These are phyloP conservation scores for Grammothele lineata DNA, from an alignment of 768 basidiomycete genomes.

Conservation along the genomic window DNA sequence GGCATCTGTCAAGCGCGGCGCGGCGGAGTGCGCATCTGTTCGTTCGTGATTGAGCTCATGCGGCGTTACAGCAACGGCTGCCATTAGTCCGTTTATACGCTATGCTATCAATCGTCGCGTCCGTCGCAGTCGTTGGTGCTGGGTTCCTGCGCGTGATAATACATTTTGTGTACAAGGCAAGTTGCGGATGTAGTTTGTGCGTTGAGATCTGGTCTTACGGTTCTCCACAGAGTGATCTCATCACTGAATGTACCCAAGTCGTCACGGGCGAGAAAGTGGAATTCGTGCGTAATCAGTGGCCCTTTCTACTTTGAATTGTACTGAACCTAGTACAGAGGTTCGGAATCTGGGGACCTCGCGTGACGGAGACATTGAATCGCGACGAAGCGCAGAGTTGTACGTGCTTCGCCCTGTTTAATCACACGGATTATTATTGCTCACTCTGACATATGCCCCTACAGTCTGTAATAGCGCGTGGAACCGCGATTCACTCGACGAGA, in stretches of 20 bases:
- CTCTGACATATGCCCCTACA: conserved; percentile 31
- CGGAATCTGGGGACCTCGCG: conserved; percentile 28
- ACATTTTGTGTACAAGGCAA: conserved; percentile 68
- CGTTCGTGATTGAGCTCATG: conserved; percentile 24
- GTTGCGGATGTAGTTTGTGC: conserved; percentile 4
- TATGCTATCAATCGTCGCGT: conserved; percentile 41
- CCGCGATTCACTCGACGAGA: conserved; percentile 63
- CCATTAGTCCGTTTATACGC: conserved; percentile 53
- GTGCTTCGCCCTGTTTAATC: conserved; percentile 13
- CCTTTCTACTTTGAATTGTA: neutral
- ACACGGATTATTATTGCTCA: neutral
- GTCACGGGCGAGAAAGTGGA: conserved; percentile 31
- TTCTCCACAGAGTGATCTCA: conserved; percentile 46
- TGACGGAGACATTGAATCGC: conserved; percentile 16
- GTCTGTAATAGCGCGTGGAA: conserved; percentile 62
- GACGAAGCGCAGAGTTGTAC: conserved; percentile 46
- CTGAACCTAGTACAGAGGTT: conserved; percentile 16
- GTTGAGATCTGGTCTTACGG: neutral
- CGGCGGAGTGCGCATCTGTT: neutral
- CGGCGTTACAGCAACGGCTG: conserved; percentile 43
- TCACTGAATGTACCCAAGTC: conserved; percentile 48
- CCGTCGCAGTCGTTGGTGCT: conserved; percentile 46
- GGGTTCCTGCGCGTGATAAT: conserved; percentile 53
- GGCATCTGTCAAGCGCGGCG: neutral
- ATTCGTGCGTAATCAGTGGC: conserved; percentile 31